A percentile compares a stretch with the other conserved stretches of the same genome.
These are phyloP conservation scores for Euphorbia peplus DNA, from an alignment of 345 rosid species.

Conservation along the genomic window DNA sequence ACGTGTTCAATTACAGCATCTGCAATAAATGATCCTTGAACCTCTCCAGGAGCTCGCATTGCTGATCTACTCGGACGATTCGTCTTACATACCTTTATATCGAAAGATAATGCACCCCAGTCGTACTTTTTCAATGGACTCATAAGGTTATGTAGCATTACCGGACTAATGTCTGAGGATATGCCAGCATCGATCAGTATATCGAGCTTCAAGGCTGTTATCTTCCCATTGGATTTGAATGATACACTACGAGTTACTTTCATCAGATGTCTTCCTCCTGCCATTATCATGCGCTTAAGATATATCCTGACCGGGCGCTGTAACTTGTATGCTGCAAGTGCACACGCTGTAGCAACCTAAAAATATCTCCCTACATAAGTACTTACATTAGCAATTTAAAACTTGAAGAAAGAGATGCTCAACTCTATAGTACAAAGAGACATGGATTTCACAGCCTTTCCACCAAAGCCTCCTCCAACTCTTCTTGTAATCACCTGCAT, in stretches of 20 bases:
- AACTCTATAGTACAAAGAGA: too few relatives aligned
- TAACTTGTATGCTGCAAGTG: constrained; percentile 70
- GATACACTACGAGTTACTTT: constrained; percentile 77
- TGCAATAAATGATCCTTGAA: too few relatives aligned
- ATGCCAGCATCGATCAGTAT: constrained; percentile 68
- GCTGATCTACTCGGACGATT: constrained; percentile 71
- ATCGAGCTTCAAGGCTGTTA: constrained; percentile 62
- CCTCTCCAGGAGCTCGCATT: constrained; percentile 91
- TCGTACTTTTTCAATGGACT: constrained; percentile 60
- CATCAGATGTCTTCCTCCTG: constrained; percentile 98
- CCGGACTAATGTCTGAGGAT: constrained; percentile 51
- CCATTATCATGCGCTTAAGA: constrained; percentile 72
- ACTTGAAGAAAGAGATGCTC: neutral
- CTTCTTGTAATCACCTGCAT: too few relatives aligned
- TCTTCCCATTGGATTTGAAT: constrained; percentile 75
- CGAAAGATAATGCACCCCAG: constrained; percentile 83
- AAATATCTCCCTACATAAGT: too few relatives aligned
- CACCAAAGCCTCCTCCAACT: too few relatives aligned
- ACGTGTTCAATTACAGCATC: constrained; percentile 79
- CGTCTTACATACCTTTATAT: constrained; percentile 80
- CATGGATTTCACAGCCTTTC: too few relatives aligned
- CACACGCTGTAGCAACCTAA: constrained; percentile 86
- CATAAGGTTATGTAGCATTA: constrained; percentile 46
- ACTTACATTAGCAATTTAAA: neutral
- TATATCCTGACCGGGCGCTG: constrained; percentile 68